A percentile compares a stretch with the other conserved stretches of the same genome.
Conservation (phyloP, 2,329 filamentous ascomycete genomes). For the Colletotrichum tropicicola region DNA sequence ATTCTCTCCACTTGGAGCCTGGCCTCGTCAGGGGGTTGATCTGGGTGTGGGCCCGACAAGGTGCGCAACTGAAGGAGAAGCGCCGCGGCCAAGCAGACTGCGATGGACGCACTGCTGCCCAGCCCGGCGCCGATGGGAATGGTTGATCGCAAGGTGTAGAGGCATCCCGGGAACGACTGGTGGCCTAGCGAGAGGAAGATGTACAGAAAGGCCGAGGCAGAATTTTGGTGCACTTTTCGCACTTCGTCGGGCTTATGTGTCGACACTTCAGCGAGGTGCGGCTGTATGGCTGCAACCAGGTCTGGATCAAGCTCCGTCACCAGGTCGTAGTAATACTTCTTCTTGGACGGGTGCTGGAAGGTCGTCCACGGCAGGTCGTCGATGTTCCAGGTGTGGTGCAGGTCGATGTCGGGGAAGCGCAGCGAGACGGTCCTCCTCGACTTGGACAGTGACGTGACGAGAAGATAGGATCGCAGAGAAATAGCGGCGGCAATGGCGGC, state of each 20-base stretch:
- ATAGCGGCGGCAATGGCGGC: constrained; percentile 95
- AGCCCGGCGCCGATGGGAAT: constrained; percentile 93
- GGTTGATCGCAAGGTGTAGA: constrained; percentile 92
- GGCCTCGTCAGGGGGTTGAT: constrained; percentile 89
- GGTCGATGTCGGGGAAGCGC: constrained; percentile 88
- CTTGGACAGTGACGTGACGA: constrained; percentile 93
- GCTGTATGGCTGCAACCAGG: constrained; percentile 81
- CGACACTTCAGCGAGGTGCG: constrained; percentile 79
- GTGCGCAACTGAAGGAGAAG: constrained; percentile 89
- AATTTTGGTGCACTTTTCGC: constrained; percentile 85
- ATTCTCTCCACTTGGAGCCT: constrained; percentile 91
- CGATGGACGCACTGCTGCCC: constrained; percentile 93
- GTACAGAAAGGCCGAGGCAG: constrained; percentile 89
- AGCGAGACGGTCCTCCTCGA: constrained; percentile 88
- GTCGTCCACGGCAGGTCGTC: constrained; percentile 87
- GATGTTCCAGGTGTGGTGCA: constrained; percentile 94
- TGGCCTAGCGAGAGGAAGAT: constrained; percentile 89
- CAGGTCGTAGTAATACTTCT: constrained; percentile 93
- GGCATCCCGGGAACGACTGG: constrained; percentile 79
- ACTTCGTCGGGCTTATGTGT: constrained; percentile 70
- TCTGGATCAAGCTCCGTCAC: constrained; percentile 86
- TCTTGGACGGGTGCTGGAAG: constrained; percentile 84
- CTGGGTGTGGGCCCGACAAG: constrained; percentile 88
- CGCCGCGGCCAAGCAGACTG: constrained; percentile 86
- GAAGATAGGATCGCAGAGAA: constrained; percentile 93